Percentiles rank a stretch among this genome's conserved stretches.
These are phyloP conservation scores for Rhizopogon vinicolor DNA, from an alignment of 768 basidiomycete species.

Conservation along the genomic window DNA sequence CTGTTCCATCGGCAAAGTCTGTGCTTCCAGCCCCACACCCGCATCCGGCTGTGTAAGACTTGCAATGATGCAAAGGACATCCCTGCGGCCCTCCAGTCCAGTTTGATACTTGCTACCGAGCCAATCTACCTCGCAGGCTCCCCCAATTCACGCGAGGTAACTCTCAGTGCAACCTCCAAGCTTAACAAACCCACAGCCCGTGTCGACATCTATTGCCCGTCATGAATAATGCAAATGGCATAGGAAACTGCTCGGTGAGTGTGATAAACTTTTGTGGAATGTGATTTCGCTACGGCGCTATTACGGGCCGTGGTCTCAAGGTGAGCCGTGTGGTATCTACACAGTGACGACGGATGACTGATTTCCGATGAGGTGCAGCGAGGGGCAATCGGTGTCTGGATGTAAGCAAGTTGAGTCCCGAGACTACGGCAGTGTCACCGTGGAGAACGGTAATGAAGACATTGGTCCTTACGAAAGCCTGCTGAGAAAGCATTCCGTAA, in stretches of 20 bases:
- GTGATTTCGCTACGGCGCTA: conserved; percentile 23
- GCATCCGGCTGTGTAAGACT: too few relatives aligned
- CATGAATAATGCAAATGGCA: conserved; percentile 65
- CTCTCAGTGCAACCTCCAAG: conserved; percentile 46
- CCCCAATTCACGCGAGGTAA: conserved; percentile 33
- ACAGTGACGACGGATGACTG: too few relatives aligned
- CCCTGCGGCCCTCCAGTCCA: conserved; percentile 60
- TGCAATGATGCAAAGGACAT: conserved; percentile 54
- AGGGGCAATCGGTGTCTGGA: conserved; percentile 73
- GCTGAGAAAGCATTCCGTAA: too few relatives aligned
- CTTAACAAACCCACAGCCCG: conserved; percentile 58
- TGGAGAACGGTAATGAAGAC: conserved; percentile 62
- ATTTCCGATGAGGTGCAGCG: too few relatives aligned
- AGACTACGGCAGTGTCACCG: conserved; percentile 78
- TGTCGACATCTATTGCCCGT: conserved; percentile 87
- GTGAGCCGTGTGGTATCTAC: too few relatives aligned
- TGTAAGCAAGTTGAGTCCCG: conserved; percentile 84
- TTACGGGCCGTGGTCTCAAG: too few relatives aligned
- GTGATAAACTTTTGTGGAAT: conserved; percentile 47
- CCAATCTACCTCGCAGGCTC: conserved; percentile 77
- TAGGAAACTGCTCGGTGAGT: conserved; percentile 58
- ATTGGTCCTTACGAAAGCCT: too few relatives aligned
- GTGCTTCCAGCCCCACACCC: conserved; percentile 52
- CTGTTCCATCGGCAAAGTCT: conserved; percentile 49
- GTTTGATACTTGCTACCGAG: conserved; percentile 40